Base-by-base conservation (phyloP, 2,329 filamentous ascomycete species). In the Pseudopyricularia cyperi region DNA sequence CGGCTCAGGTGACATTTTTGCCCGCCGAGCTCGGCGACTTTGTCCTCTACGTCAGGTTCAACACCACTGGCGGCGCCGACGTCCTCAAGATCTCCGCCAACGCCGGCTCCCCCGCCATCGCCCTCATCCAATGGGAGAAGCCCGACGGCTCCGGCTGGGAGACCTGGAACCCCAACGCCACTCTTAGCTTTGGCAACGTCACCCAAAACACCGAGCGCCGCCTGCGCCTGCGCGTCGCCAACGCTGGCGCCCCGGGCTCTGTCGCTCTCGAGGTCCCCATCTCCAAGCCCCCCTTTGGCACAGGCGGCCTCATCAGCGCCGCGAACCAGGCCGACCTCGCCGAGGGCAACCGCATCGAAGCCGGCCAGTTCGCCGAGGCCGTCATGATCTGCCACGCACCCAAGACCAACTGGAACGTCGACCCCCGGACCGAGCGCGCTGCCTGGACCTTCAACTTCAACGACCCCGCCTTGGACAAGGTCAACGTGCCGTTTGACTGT, bases 281-380 rank as follows among this genome's bases (percentile, higher is more conserved):
- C 2, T 82, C 78, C 0, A 82, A 82, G 59, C 76, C 77, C 4
- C 79, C 79, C 0, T 80, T 76, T 51, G 77, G 76, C 14, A 67
- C 77, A 3, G 57, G 64, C n/a, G 73, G 76, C 3, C 71, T 80
- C 22, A 70, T 82, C 37, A 68, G 70, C 19, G 73, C 77, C 1
- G 68, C 67, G 12, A 82, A 81, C 59, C 69, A 73, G 17, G 67
- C 79, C 8, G 78, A 80, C 48, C 70, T 82, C 1, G 76, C 73
- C 0, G 79, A 82, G 58, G 79, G 79, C 3, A 76, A 73, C 0
- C 63, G 66, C 1, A 63, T 82, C 1, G 62, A 63, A 0, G 70
- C 75, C 0, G 75, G 75, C 0, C 59, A 77, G 56, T 78, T 68
- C 47, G 69, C 68, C 2, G 75, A 71, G 0, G 79, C 77, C 2